A percentile compares a stretch with the other conserved stretches of the same genome.
phyloP scores from a whole-genome alignment of 2,329 filamentous ascomycete species.

The Grosmannia clavigera region DNA sequence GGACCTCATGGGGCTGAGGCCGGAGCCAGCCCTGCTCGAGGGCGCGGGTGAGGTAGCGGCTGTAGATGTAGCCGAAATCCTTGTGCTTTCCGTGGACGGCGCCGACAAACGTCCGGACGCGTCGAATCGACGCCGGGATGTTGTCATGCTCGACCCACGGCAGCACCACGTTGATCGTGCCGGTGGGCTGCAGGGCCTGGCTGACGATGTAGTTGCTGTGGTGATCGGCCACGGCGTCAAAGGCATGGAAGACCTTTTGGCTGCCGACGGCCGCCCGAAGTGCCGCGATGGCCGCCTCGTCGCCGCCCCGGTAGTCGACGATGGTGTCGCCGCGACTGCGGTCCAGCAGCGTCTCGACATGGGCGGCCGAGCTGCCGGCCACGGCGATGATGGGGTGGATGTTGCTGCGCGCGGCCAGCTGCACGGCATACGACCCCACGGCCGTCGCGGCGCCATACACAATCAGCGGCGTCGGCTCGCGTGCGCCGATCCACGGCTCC shows the following conservation, averaged over 20 bases:
- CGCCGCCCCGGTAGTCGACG: slow-evolving; percentile 41
- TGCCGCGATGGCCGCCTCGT: slow-evolving; percentile 28
- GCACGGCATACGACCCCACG: slow-evolving; percentile 39
- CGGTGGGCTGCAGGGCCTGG: slow-evolving; percentile 16
- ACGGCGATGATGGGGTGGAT: slow-evolving; percentile 43
- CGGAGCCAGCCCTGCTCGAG: slow-evolving; percentile 30
- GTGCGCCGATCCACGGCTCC: slow-evolving; percentile 25
- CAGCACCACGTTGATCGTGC: slow-evolving; percentile 17
- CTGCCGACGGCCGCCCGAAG: slow-evolving; percentile 24
- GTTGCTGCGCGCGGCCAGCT: slow-evolving; percentile 33
- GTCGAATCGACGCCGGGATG: slow-evolving; percentile 15
- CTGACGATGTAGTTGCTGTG: slow-evolving; percentile 30
- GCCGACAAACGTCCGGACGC: slow-evolving; percentile 12
- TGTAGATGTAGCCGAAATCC: slow-evolving; percentile 25
- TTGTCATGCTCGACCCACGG: slow-evolving; percentile 13
- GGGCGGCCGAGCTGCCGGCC: slow-evolving; percentile 31
- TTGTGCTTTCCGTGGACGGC: slow-evolving; percentile 10
- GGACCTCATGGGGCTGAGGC: slow-evolving; percentile 33
- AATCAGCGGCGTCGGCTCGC: slow-evolving; percentile 14
- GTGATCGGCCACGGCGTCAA: slow-evolving; percentile 30
- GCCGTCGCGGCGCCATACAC: slow-evolving; percentile 35
- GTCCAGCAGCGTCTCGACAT: slow-evolving; percentile 33
- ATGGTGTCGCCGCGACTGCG: slow-evolving; percentile 35
- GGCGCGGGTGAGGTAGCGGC: slow-evolving; percentile 22
- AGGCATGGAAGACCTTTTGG: slow-evolving; percentile 11